Conservation (phyloP, 768 basidiomycete genomes). For the Leucogyrophana mollusca region DNA sequence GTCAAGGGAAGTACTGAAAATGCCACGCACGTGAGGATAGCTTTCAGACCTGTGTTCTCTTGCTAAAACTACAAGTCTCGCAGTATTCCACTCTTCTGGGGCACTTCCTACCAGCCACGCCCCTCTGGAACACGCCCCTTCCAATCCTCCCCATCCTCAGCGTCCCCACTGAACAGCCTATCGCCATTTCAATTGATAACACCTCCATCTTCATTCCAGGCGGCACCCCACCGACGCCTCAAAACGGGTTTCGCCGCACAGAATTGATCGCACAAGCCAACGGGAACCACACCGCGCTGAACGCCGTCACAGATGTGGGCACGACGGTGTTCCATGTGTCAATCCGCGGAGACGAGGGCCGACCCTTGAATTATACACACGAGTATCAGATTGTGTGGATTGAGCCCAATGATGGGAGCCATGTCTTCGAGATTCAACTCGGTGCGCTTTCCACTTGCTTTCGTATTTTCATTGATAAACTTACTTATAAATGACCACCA, state of each 20-base stretch:
- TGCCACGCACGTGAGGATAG: conserved; percentile 49
- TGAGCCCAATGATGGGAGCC: conserved; percentile 57
- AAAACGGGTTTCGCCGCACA: conserved; percentile 57
- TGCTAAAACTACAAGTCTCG: no score
- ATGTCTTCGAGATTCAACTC: conserved; percentile 59
- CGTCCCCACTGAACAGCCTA: conserved; percentile 43
- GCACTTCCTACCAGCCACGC: conserved; percentile 38
- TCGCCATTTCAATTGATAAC: conserved; percentile 56
- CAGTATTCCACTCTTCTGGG: conserved; percentile 48
- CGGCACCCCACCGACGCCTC: conserved; percentile 34
- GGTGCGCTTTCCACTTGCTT: conserved; percentile 33
- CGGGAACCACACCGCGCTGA: conserved; percentile 35
- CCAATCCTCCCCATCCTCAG: conserved; percentile 10
- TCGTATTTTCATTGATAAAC: no score
- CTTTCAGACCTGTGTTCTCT: background rate
- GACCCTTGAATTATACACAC: conserved; percentile 50
- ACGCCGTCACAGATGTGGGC: conserved; percentile 40
- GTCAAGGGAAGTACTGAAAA: conserved; percentile 52
- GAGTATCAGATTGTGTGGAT: conserved; percentile 67
- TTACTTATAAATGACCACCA: no score
- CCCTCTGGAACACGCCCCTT: conserved; percentile 46
- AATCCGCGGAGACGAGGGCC: conserved; percentile 37
- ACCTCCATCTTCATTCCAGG: conserved; percentile 57
- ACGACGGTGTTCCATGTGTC: conserved; percentile 52
- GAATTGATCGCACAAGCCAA: conserved; percentile 54